Conservation (phyloP, 2,329 filamentous ascomycete species). For the Aspergillus clavatus region DNA sequence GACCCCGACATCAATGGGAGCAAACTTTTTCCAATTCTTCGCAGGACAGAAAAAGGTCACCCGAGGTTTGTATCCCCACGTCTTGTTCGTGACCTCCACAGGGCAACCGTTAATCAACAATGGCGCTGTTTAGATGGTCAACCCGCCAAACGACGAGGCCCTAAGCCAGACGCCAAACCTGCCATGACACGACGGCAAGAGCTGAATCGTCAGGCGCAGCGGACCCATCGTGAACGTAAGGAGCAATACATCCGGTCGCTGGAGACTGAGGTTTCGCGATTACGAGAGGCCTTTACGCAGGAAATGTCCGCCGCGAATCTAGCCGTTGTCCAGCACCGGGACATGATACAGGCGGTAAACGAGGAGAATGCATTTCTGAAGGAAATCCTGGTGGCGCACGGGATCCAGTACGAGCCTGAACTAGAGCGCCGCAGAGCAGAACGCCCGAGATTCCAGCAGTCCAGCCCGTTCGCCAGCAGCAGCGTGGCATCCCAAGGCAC, state of each 20-base stretch:
- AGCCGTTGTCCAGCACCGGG: slow-evolving; percentile 60
- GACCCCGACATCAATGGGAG: slow-evolving; percentile 14
- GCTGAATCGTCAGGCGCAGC: slow-evolving; percentile 89
- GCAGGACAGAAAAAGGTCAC: slow-evolving; percentile 64
- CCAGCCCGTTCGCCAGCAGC: slow-evolving; percentile 42
- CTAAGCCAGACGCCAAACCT: slow-evolving; percentile 94
- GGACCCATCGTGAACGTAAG: slow-evolving; percentile 94
- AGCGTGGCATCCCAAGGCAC: slow-evolving; percentile 30
- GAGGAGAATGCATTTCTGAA: slow-evolving; percentile 77
- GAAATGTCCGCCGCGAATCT: slow-evolving; percentile 54
- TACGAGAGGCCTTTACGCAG: slow-evolving; percentile 72
- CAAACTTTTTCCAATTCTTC: slow-evolving; percentile 51
- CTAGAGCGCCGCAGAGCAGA: slow-evolving; percentile 36
- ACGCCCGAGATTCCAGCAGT: slow-evolving; percentile 23
- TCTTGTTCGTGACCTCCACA: background rate
- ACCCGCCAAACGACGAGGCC: slow-evolving; percentile 80
- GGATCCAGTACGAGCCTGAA: slow-evolving; percentile 53
- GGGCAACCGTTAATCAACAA: slow-evolving; percentile 10
- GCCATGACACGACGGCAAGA: slow-evolving; percentile 89
- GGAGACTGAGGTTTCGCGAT: slow-evolving; percentile 81
- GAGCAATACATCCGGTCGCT: slow-evolving; percentile 93
- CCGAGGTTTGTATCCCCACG: slow-evolving; percentile 54
- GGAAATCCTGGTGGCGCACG: slow-evolving; percentile 55
- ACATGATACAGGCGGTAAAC: slow-evolving; percentile 64
- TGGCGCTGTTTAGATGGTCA: slow-evolving; percentile 62